Base-by-base conservation (phyloP, 2,329 filamentous ascomycete species). In the Hypoxylon sp. region DNA sequence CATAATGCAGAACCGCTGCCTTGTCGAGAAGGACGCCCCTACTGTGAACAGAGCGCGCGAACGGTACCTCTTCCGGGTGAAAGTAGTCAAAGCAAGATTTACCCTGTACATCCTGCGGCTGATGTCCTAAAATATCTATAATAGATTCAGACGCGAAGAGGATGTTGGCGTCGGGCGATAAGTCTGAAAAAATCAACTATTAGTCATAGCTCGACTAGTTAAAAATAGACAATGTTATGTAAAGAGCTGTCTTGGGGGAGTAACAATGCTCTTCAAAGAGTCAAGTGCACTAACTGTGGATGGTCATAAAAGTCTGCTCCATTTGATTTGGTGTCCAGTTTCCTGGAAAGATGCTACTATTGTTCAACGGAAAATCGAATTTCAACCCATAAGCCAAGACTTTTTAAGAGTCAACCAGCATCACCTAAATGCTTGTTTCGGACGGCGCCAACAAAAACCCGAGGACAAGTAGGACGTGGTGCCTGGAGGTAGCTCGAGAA, bases 251-350 rank as follows among this genome's bases (percentile, higher is more conserved):
- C n/a, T n/a, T n/a, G n/a, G n/a, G n/a, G n/a, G n/a, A n/a, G n/a
- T n/a, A n/a, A n/a, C n/a, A n/a, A n/a, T n/a, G n/a, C n/a, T n/a
- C n/a, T n/a, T 25, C 38, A 25, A 25, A 47, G 16, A 43, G 31
- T 45, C 57, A 44, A 49, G 50, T 56, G 57, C 51, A 77, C 85
- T 75, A 74, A 89, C 90, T 90, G 69, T 94, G 90, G 68, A 95
- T 94, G 62, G 90, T 91, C 75, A 95, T 94, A 74, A 95, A 95
- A 21, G 90, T 94, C 62, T 88, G 88, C 73, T 92, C 89, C 89
- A 90, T 90, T 62, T 56, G 59, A 58, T 51, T 54, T 42, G 55
- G 60, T 59, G 51, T 60, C 55, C 54, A 57, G 36, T 42, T 46
- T 55, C 48, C 52, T 59, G 60, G 45, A 57, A n/a, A 37, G 52